Evolutionary conservation across 2,329 filamentous ascomycete genomes (phyloP), one percentile per base, ranked within the genome.

Genomic region (Colletotrichum sp.): DNA sequence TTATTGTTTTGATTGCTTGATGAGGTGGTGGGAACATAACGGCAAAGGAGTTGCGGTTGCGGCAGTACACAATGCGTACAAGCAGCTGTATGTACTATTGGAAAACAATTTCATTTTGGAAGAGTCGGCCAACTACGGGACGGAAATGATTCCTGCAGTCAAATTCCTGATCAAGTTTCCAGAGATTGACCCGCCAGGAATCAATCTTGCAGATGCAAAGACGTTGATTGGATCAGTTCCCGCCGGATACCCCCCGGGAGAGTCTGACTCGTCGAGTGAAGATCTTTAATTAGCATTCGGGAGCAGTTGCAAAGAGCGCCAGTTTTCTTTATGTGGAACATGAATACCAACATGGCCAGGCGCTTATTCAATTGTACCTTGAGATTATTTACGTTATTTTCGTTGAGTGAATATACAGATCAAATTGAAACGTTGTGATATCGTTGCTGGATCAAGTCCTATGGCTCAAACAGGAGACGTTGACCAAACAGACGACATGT

Each of bases 51-150:
- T 12, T 0, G 38, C 38, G 1, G 48, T 1, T 9, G 26, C 26
- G 3, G 2, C 26, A 24, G 1, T 13, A 24, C 1, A 52, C 30
- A 32, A 30, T 1, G 38, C 43, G 6, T 9, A 7, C 1, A 9
- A 15, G 15, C 24, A 66, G 34, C 34, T 15, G 30, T 2, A 5
- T 32, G 10, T 5, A 32, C 10, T 32, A 5, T 12, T 2, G 4
- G 30, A 32, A 32, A 12, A 32, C 30, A 32, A 5, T 32, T 5
- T 5, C 32, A 2, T 13, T 36, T 36, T 52, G 64, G 8, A 66
- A 30, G 24, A 52, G 10, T 52, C 30, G 10, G 32, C 0, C 26
- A 43, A 7, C 15, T 2, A 8, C 2, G 18, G 2, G 38, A 18
- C 64, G 28, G 64, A 66, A 9, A 18, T 55, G 5, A 6, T 66